phyloP scores from a whole-genome alignment of 768 basidiomycete genomes.

The Termitomyces sp. region DNA sequence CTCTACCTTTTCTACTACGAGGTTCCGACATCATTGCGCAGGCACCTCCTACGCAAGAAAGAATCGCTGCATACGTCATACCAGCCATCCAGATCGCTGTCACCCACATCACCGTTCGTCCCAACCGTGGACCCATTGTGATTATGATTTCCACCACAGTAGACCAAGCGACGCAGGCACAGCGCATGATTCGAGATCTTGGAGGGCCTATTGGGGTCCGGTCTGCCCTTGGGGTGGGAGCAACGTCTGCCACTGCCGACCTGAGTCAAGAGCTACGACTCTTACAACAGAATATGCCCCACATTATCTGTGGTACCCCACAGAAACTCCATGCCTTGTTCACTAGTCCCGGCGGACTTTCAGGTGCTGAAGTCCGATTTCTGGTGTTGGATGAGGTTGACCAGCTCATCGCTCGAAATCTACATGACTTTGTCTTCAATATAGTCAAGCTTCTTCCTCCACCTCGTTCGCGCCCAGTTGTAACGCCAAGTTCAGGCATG shows the following conservation, averaged over 20 bases:
- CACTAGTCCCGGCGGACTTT: constrained; percentile 70
- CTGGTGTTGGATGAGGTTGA: constrained; percentile 97
- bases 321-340: constrained; percentile 95
- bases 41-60: constrained; percentile 96
- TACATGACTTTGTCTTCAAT: constrained; percentile 92
- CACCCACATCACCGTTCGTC: constrained; percentile 52
- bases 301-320: constrained; percentile 95
- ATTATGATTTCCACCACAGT: constrained; percentile 97
- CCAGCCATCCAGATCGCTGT: constrained; percentile 84
- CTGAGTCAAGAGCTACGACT: constrained; percentile 75
- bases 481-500: constrained; percentile 30
- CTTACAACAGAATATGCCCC: constrained; percentile 89
- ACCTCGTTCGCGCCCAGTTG: constrained; percentile 67
- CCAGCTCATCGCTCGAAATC: constrained; percentile 93
- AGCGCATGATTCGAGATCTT: constrained; percentile 91
- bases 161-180: constrained; percentile 97
- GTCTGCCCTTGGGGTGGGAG: constrained; percentile 84
- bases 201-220: constrained; percentile 92
- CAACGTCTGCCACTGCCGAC: constrained; percentile 59
- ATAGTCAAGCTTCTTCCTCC: constrained; percentile 92
- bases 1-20: constrained; percentile 89
- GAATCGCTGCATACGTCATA: constrained; percentile 96
- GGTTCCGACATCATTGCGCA: constrained; percentile 98
- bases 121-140: constrained; percentile 77
- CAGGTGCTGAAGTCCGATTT: constrained; percentile 85